A percentile compares a stretch with the other conserved stretches of the same genome.
phyloP scores from a whole-genome alignment of 441 rosid species.

The Populus hybrid region DNA sequence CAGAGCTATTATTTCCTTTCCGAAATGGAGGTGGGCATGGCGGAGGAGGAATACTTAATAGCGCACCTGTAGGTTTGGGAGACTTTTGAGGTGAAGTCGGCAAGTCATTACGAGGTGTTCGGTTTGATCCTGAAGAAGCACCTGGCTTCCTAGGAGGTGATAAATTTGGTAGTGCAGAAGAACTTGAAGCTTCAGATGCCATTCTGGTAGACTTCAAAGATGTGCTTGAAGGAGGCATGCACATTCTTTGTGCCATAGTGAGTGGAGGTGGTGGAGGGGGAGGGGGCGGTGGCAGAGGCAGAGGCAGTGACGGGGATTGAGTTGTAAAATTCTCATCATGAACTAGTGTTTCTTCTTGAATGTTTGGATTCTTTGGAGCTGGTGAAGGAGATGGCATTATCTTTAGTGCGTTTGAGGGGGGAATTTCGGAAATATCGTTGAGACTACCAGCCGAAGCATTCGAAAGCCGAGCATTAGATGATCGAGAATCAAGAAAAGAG shows the following conservation, averaged over 20 bases:
- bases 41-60: slow-evolving; percentile 44
- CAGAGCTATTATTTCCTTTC: slow-evolving; percentile 25
- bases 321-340: slow-evolving; percentile 20
- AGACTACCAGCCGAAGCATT: slow-evolving; percentile 57
- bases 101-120: slow-evolving; percentile 19
- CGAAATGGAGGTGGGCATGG: slow-evolving; percentile 45
- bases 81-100: slow-evolving; percentile 23
- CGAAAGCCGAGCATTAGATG: slow-evolving; percentile 50
- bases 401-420: slow-evolving; percentile 26
- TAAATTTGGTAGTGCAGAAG: slow-evolving; percentile 21
- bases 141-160: slow-evolving; percentile 27
- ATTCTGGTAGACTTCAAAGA: slow-evolving; percentile 21
- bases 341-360: slow-evolving; percentile 11
- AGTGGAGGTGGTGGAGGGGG: slow-evolving; percentile 26
- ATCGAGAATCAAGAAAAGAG: slow-evolving; percentile 56
- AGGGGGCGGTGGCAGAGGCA: slow-evolving; percentile 32
- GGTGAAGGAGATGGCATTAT: slow-evolving; percentile 24
- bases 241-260: slow-evolving; percentile 5
- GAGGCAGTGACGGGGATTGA: slow-evolving; percentile 34
- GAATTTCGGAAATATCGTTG: slow-evolving; percentile 35
- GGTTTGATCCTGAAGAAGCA: slow-evolving; percentile 25
- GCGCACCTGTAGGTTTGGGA: slow-evolving; percentile 21
- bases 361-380: slow-evolving; percentile 17
- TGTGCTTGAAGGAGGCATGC: neutral
- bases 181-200: slow-evolving; percentile 25